Conservation (phyloP, 164 flowering plant species). For the Protea cynaroides region DNA sequence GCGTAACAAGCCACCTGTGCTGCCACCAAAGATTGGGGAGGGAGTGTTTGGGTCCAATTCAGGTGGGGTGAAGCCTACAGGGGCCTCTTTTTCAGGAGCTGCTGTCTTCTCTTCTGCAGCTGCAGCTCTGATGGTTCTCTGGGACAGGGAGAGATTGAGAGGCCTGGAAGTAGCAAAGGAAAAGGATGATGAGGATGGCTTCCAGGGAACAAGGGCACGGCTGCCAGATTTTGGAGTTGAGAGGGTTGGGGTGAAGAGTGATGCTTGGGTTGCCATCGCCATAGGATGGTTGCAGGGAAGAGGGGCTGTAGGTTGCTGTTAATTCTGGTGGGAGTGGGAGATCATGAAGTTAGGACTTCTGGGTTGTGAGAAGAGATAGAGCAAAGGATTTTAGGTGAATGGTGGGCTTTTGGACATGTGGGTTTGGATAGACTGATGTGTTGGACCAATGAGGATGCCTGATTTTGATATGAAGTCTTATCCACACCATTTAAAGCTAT, state of each 20-base stretch:
- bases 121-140: constrained; percentile 25
- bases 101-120: constrained; percentile 29
- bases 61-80: constrained; percentile 84
- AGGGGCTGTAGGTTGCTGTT: neutral
- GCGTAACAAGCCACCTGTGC: constrained; percentile 77
- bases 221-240: constrained; percentile 32
- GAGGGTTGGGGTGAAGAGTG: constrained; percentile 61
- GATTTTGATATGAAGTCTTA: constrained; percentile 41
- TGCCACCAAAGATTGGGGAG: constrained; percentile 86
- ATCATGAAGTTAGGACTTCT: too few relatives aligned
- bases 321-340: constrained; percentile 4
- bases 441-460: constrained; percentile 49
- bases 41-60: constrained; percentile 82
- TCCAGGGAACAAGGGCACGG: constrained; percentile 39
- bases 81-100: constrained; percentile 38
- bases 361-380: constrained; percentile 3
- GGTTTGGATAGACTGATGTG: constrained; percentile 53
- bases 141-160: constrained; percentile 21
- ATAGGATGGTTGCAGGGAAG: constrained; percentile 14
- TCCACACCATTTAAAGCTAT: constrained; percentile 2
- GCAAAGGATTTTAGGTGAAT: constrained; percentile 23
- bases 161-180: constrained; percentile 31
- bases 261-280: constrained; percentile 83
- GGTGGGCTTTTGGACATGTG: constrained; percentile 19
- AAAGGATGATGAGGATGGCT: constrained; percentile 32